Percentiles rank a stretch among this genome's conserved stretches.
phyloP scores from a whole-genome alignment of 1,284 basidiomycete genomes.

The Schizopora paradoxa region DNA sequence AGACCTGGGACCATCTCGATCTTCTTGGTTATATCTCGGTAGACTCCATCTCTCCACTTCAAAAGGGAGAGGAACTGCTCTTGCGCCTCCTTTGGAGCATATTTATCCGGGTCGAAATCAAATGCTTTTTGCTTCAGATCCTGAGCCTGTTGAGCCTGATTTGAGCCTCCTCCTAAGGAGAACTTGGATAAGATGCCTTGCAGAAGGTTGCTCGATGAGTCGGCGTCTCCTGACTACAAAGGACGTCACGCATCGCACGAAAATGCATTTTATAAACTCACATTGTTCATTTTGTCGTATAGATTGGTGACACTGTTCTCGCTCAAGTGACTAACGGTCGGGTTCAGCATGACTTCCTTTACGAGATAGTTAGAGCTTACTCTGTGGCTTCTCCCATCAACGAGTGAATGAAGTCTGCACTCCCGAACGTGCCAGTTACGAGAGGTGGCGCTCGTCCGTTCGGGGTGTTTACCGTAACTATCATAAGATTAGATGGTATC shows the following conservation, averaged over 20 bases:
- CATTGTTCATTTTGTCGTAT: constrained; percentile 57
- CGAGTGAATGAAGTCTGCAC: constrained; percentile 74
- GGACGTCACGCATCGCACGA: constrained; percentile 1
- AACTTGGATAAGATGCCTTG: constrained; percentile 49
- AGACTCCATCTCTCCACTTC: constrained; percentile 66
- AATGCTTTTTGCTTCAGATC: constrained; percentile 50
- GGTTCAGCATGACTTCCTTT: constrained; percentile 1
- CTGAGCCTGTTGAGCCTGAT: constrained; percentile 49
- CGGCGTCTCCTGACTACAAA: constrained; percentile 32
- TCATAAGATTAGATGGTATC: constrained; percentile 1
- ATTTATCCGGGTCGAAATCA: constrained; percentile 50
- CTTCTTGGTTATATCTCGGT: constrained; percentile 41
- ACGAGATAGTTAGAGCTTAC: constrained; percentile 28
- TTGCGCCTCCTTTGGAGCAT: constrained; percentile 70
- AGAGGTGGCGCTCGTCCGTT: constrained; percentile 70
- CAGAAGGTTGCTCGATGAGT: constrained; percentile 36
- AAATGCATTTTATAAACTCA: constrained; percentile 19
- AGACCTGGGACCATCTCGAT: constrained; percentile 70
- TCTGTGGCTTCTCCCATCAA: constrained; percentile 57
- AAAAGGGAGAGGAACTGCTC: constrained; percentile 61
- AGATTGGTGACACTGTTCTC: constrained; percentile 81
- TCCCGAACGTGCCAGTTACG: constrained; percentile 82
- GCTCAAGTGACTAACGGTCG: constrained; percentile 37
- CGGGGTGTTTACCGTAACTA: constrained; percentile 61
- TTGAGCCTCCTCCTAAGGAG: constrained; percentile 43